phyloP scores from a whole-genome alignment of 108 stramenopile genomes.

The Nitzschia putrida region DNA sequence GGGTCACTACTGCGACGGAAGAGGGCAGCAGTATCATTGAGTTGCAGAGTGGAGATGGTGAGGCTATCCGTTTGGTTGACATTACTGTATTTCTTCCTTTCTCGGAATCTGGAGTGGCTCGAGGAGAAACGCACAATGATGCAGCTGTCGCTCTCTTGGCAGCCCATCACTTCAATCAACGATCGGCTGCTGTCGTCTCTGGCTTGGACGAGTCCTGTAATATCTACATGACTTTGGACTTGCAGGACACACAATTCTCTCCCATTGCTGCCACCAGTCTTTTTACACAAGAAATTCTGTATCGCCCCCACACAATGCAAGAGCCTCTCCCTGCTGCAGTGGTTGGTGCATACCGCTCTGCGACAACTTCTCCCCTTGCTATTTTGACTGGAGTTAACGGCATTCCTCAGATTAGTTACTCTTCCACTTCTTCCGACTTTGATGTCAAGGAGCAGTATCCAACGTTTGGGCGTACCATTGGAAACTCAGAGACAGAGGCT shows the following conservation, averaged over 20 bases:
- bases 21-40: background rate
- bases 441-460: slow-evolving; percentile 42
- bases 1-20: background rate
- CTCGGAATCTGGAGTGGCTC: background rate
- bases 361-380: slow-evolving; percentile 31
- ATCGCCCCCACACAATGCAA: background rate
- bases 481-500: slow-evolving; percentile 26
- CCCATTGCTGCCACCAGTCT: slow-evolving; percentile 15
- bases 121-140: background rate
- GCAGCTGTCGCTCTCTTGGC: background rate
- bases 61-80: background rate
- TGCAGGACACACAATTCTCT: slow-evolving; percentile 17
- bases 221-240: slow-evolving; percentile 13
- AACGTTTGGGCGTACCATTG: slow-evolving; percentile 44
- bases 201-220: slow-evolving; percentile 2
- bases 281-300: slow-evolving; percentile 8
- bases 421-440: slow-evolving; percentile 32
- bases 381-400: slow-evolving; percentile 52
- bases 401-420: slow-evolving; percentile 48
- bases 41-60: background rate
- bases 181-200: background rate
- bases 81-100: background rate
- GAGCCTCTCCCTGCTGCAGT: slow-evolving; percentile 46
- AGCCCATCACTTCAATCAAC: background rate
- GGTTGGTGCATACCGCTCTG: slow-evolving; percentile 38